Evolutionary conservation across 2,329 filamentous ascomycete species (phyloP).

Genomic region (Cucurbitaria berberidis): DNA sequence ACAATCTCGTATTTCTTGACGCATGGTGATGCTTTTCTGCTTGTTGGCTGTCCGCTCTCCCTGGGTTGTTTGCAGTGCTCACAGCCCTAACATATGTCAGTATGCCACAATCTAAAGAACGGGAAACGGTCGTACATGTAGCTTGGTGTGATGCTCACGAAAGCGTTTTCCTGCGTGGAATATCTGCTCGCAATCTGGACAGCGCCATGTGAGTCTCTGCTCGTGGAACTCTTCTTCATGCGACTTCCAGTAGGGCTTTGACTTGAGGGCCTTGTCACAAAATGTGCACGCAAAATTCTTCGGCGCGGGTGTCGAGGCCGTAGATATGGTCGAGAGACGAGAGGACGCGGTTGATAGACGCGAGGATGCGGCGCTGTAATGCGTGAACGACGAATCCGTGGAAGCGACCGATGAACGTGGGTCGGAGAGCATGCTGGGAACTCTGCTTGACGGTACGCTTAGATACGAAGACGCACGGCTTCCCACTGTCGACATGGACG

Average conservation of each 20-base stretch:
- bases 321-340: slow-evolving; percentile 46
- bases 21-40: slow-evolving; percentile 58
- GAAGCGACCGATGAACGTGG: slow-evolving; percentile 47
- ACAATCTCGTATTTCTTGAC: slow-evolving; percentile 50
- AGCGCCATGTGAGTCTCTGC: slow-evolving; percentile 71
- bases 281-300: slow-evolving; percentile 55
- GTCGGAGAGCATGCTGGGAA: slow-evolving; percentile 47
- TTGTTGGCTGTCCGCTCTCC: slow-evolving; percentile 57
- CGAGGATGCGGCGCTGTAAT: slow-evolving; percentile 46
- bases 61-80: slow-evolving; percentile 70
- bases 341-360: slow-evolving; percentile 47
- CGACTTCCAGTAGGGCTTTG: slow-evolving; percentile 73
- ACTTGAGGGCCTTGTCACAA: slow-evolving; percentile 69
- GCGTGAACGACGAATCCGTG: slow-evolving; percentile 47
- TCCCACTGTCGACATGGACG: slow-evolving; percentile 45
- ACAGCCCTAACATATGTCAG: slow-evolving; percentile 53
- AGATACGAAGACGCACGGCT: slow-evolving; percentile 47
- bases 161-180: slow-evolving; percentile 73
- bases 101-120: neutral
- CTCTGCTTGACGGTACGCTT: slow-evolving; percentile 48
- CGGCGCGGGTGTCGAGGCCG: slow-evolving; percentile 37
- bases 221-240: slow-evolving; percentile 75
- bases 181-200: slow-evolving; percentile 71
- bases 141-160: slow-evolving; percentile 71
- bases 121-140: slow-evolving; percentile 57